phyloP scores from a whole-genome alignment of 164 flowering plant species.

The Dillenia suffruticosa region DNA sequence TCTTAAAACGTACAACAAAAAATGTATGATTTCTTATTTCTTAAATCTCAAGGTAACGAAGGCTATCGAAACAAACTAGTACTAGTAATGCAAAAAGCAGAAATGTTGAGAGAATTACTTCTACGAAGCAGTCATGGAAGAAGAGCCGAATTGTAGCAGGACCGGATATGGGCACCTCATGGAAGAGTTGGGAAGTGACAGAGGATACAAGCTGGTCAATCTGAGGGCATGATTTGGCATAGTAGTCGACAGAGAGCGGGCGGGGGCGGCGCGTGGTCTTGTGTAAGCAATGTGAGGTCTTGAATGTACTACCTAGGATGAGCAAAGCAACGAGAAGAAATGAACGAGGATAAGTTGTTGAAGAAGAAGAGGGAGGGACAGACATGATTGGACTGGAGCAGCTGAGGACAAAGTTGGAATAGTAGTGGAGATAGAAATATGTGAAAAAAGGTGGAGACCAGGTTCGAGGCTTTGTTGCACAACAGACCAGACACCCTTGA shows the following conservation, averaged over 20 bases:
- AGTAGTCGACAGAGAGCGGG: constrained; percentile 53
- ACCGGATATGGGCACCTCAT: constrained; percentile 54
- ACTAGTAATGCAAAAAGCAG: too few relatives aligned
- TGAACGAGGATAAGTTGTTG: constrained; percentile 13
- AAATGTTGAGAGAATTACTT: constrained; percentile 28
- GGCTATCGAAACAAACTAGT: too few relatives aligned
- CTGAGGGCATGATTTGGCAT: constrained; percentile 74
- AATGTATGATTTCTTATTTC: not conserved
- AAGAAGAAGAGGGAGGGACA: constrained; percentile 10
- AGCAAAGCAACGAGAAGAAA: not conserved
- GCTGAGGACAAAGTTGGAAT: constrained; percentile 15
- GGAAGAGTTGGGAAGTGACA: constrained; percentile 56
- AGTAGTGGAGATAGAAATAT: not conserved
- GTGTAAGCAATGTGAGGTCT: not conserved
- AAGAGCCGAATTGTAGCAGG: constrained; percentile 95
- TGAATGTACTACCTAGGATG: too few relatives aligned
- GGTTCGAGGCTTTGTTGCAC: constrained; percentile 3
- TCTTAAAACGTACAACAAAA: too few relatives aligned
- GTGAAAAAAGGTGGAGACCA: not conserved
- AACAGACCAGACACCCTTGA: constrained; percentile 8
- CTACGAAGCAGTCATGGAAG: constrained; percentile 97
- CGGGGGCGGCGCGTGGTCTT: constrained; percentile 11
- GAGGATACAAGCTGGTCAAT: constrained; percentile 67
- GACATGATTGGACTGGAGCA: constrained; percentile 14
- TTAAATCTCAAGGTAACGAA: too few relatives aligned